These are phyloP conservation scores for Spergularia azorica DNA, from an alignment of 179 eudicot genomes.

Conservation along the genomic window DNA sequence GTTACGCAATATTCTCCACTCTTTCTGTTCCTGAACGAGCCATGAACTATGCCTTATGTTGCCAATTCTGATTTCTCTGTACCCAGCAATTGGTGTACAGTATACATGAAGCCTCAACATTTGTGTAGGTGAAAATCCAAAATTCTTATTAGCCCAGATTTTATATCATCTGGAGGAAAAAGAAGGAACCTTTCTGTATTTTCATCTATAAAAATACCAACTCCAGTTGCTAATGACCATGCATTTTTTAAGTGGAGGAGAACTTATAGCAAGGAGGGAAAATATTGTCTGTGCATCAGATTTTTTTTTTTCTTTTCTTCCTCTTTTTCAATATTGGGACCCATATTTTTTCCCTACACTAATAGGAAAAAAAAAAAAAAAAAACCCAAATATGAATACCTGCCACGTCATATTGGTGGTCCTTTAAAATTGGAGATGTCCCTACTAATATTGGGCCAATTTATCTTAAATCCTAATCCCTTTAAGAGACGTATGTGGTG, in stretches of 20 bases:
- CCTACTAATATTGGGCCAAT: background rate
- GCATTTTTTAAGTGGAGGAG: constrained; percentile 57
- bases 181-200: background rate
- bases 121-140: constrained; percentile 35
- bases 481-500: constrained; percentile 29
- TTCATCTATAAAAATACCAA: constrained; percentile 13
- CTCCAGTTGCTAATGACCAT: constrained; percentile 34
- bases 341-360: constrained; percentile 24
- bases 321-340: constrained; percentile 4
- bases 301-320: constrained; percentile 11
- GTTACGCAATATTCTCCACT: constrained; percentile 27
- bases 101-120: constrained; percentile 38
- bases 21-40: constrained; percentile 35
- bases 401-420: constrained; percentile 26
- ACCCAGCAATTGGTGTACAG: constrained; percentile 53
- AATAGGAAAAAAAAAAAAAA: constrained; percentile 12
- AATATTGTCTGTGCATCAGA: constrained; percentile 1
- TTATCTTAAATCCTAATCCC: constrained; percentile 7
- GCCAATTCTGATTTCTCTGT: constrained; percentile 37
- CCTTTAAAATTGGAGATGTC: constrained; percentile 18
- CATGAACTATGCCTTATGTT: constrained; percentile 39
- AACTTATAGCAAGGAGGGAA: constrained; percentile 8
- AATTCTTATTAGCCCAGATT: background rate
- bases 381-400: background rate
- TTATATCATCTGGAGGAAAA: constrained; percentile 18